Conservation (phyloP, 768 basidiomycete genomes). For the Melanogaster broomeanus region DNA sequence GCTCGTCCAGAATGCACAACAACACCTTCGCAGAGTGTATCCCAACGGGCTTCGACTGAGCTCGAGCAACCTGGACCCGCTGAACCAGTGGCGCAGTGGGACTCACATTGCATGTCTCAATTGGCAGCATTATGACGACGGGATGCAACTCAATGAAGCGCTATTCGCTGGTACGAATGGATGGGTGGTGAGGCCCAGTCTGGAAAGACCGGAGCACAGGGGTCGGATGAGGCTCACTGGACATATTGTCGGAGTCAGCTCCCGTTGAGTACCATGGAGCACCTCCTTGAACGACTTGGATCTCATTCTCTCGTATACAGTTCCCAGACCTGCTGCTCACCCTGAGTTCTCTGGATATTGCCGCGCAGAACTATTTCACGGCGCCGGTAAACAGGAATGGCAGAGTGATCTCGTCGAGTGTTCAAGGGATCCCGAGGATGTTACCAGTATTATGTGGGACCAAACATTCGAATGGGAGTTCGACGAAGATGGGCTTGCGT, state of each 20-base stretch:
- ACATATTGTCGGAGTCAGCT: conserved; percentile 46
- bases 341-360: conserved; percentile 45
- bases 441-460: conserved; percentile 42
- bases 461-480: conserved; percentile 53
- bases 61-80: conserved; percentile 55
- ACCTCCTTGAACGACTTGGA: background rate
- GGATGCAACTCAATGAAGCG: conserved; percentile 63
- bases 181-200: conserved; percentile 53
- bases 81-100: conserved; percentile 55
- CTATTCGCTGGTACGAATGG: conserved; percentile 59
- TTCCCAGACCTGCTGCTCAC: conserved; percentile 46
- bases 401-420: conserved; percentile 42
- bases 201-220: conserved; percentile 21
- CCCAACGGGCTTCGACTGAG: conserved; percentile 57
- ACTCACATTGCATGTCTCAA: conserved; percentile 60
- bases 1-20: conserved; percentile 44
- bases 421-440: conserved; percentile 29
- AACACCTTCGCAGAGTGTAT: conserved; percentile 55
- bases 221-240: conserved; percentile 26
- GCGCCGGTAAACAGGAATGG: conserved; percentile 43
- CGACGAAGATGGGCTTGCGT: conserved; percentile 51
- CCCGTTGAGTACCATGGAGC: conserved; percentile 35
- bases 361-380: conserved; percentile 46
- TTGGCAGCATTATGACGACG: conserved; percentile 61
- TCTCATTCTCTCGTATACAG: conserved; percentile 24